Percentiles rank a stretch among this genome's conserved stretches.
These are phyloP conservation scores for Aureobasidium zeae DNA, from an alignment of 2,329 filamentous ascomycete genomes.

Conservation along the genomic window DNA sequence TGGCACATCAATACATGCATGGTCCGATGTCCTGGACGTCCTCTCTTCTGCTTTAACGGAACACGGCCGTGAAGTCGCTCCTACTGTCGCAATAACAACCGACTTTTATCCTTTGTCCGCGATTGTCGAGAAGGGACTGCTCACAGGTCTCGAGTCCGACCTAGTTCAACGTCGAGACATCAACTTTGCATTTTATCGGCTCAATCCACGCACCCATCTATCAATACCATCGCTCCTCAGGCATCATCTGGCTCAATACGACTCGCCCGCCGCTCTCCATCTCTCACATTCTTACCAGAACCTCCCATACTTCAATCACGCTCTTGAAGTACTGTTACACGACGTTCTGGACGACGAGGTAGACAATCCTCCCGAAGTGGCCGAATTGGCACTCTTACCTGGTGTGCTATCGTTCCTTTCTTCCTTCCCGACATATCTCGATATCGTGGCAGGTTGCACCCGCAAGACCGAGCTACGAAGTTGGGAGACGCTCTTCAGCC, in stretches of 20 bases:
- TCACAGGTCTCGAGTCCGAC: constrained; percentile 85
- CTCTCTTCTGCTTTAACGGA: constrained; percentile 61
- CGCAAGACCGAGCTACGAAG: constrained; percentile 92
- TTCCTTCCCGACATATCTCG: constrained; percentile 67
- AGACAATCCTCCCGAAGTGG: constrained; percentile 47
- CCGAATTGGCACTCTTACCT: constrained; percentile 42
- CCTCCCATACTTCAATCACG: constrained; percentile 86
- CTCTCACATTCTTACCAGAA: constrained; percentile 78
- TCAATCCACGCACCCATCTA: constrained; percentile 83
- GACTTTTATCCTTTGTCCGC: constrained; percentile 94
- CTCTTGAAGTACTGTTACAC: constrained; percentile 83
- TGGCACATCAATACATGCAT: constrained; percentile 73
- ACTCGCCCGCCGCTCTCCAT: constrained; percentile 69
- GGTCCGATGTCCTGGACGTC: constrained; percentile 81
- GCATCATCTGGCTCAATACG: constrained; percentile 65
- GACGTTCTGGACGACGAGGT: constrained; percentile 92
- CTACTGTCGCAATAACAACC: constrained; percentile 67
- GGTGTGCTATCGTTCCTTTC: constrained; percentile 46
- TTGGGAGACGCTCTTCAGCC: constrained; percentile 87
- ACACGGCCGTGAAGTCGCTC: constrained; percentile 58
- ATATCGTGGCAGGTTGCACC: constrained; percentile 93
- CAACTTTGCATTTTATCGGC: constrained; percentile 81
- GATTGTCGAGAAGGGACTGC: constrained; percentile 77
- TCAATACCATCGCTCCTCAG: constrained; percentile 84
- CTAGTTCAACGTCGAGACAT: constrained; percentile 88